phyloP scores from a whole-genome alignment of 305 asterid genomes.

The Andrographis paniculata region DNA sequence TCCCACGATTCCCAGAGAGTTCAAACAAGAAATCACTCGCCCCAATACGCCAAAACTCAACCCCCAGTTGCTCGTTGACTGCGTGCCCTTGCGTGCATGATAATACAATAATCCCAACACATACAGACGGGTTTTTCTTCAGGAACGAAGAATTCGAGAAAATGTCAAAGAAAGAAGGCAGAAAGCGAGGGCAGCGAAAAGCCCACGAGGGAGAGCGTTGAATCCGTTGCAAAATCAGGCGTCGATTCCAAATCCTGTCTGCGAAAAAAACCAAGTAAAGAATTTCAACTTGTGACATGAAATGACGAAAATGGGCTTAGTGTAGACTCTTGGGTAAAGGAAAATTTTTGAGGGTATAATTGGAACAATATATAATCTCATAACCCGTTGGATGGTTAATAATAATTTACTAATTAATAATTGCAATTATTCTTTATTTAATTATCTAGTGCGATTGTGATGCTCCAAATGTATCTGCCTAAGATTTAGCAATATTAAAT shows the following conservation, averaged over 20 bases:
- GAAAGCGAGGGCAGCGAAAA: conserved; percentile 25
- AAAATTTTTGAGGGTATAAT: no score
- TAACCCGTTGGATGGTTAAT: no score
- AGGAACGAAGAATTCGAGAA: conserved; percentile 12
- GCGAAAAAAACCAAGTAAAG: no score
- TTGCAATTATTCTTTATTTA: no score
- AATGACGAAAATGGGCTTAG: background rate
- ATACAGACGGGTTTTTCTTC: conserved; percentile 16
- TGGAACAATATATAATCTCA: no score
- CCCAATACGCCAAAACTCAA: conserved; percentile 9
- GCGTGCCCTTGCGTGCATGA: conserved; percentile 32
- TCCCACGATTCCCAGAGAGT: conserved; percentile 13
- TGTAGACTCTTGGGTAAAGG: no score
- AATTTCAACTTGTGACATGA: background rate
- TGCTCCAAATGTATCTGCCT: no score
- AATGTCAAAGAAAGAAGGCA: conserved; percentile 28
- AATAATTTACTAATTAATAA: no score
- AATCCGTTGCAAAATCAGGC: conserved; percentile 13
- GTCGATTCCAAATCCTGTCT: background rate
- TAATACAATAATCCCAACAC: background rate
- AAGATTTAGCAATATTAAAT: no score
- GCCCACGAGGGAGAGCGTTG: conserved; percentile 13
- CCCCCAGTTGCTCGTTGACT: conserved; percentile 21
- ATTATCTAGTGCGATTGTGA: no score
- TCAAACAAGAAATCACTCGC: no score